Evolutionary conservation across 1,284 basidiomycete species (phyloP).

Genomic region (Golubevia sp.): DNA sequence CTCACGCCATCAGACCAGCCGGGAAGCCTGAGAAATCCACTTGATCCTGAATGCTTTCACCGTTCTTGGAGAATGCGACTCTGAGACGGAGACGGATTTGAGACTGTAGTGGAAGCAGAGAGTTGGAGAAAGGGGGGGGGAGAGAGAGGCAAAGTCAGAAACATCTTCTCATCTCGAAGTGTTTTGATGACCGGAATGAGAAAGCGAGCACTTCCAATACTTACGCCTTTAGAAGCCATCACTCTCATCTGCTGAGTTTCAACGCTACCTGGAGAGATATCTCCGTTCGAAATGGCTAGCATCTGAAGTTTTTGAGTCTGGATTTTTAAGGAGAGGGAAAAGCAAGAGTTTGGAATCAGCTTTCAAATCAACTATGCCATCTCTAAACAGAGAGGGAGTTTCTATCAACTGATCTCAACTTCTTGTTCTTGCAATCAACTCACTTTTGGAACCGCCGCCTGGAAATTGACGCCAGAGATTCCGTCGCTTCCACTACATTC

Average conservation of each 20-base stretch:
- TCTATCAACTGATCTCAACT: neutral
- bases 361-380: neutral
- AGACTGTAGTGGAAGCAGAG: slow-evolving; percentile 66
- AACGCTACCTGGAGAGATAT: slow-evolving; percentile 74
- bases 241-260: slow-evolving; percentile 97
- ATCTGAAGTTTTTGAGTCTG: slow-evolving; percentile 97
- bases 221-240: slow-evolving; percentile 81
- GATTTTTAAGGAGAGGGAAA: too few species aligned
- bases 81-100: slow-evolving; percentile 82
- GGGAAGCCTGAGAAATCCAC: slow-evolving; percentile 75
- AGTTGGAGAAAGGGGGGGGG: neutral
- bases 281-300: slow-evolving; percentile 90
- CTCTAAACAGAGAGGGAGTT: neutral
- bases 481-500: slow-evolving; percentile 68
- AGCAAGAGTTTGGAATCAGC: neutral
- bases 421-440: slow-evolving; percentile 19
- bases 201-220: slow-evolving; percentile 57
- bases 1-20: slow-evolving; percentile 5
- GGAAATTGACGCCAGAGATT: slow-evolving; percentile 79
- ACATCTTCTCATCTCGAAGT: neutral
- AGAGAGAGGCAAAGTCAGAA: neutral
- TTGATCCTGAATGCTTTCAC: slow-evolving; percentile 82
- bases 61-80: slow-evolving; percentile 75
- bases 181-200: neutral
- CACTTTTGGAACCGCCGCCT: slow-evolving; percentile 97